Evolutionary conservation across 164 flowering plant genomes (phyloP).

Genomic region (Macadamia integrifolia): DNA sequence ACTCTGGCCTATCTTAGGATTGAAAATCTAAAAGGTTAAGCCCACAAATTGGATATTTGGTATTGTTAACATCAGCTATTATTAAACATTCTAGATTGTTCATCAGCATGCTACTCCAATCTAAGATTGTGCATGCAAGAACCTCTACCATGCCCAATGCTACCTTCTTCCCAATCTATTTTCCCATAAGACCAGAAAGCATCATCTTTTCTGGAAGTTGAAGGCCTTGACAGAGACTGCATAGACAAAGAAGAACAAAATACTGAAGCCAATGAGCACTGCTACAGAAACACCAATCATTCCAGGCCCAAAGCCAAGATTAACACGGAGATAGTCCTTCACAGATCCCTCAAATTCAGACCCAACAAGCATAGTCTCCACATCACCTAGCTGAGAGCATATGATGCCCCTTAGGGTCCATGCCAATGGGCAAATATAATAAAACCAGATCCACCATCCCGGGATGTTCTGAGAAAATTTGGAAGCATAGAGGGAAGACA

Average conservation of each 20-base stretch:
- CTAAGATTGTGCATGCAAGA: no score
- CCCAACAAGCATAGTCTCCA: conserved; percentile 43
- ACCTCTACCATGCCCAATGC: no score
- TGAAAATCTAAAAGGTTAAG: no score
- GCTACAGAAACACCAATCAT: conserved; percentile 44
- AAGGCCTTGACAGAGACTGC: conserved; percentile 60
- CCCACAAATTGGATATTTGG: no score
- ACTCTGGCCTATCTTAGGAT: no score
- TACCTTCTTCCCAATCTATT: no score
- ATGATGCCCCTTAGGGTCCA: conserved; percentile 79
- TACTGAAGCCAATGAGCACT: conserved; percentile 43
- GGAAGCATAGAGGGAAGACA: background rate
- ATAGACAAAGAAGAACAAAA: conserved; percentile 58
- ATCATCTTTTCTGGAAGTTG: conserved; percentile 69
- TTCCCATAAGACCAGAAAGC: background rate
- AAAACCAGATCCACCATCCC: conserved; percentile 90
- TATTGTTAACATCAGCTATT: no score
- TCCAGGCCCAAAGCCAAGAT: conserved; percentile 46
- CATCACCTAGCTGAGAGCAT: conserved; percentile 76
- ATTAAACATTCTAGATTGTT: no score
- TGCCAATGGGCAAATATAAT: conserved; percentile 68
- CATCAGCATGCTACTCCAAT: no score
- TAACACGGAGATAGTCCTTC: conserved; percentile 43
- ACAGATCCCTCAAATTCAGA: conserved; percentile 63
- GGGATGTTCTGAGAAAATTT: conserved; percentile 52